phyloP scores from a whole-genome alignment of 2,329 filamentous ascomycete genomes.

The Pestalotiopsis sp. region DNA sequence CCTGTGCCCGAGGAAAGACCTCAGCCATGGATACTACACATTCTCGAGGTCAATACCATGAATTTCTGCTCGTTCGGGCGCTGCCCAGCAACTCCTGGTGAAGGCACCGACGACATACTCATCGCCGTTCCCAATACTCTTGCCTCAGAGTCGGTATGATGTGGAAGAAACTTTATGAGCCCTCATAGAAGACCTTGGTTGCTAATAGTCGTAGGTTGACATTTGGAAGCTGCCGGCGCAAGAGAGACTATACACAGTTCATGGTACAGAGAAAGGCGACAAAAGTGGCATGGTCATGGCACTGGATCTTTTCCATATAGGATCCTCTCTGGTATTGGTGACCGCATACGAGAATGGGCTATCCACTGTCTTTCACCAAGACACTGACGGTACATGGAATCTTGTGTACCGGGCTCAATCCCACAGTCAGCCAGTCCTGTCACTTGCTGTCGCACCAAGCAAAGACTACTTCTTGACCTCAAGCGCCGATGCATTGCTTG shows the following conservation, averaged over 20 bases:
- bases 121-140: conserved; percentile 82
- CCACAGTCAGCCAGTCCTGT: conserved; percentile 82
- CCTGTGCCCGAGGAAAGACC: conserved; percentile 48
- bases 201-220: conserved; percentile 59
- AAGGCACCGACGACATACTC: conserved; percentile 51
- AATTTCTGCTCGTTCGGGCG: conserved; percentile 90
- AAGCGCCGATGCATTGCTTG: conserved; percentile 77
- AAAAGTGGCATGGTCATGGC: conserved; percentile 89
- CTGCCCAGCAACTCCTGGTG: conserved; percentile 44
- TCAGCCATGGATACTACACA: conserved; percentile 83
- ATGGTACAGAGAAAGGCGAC: conserved; percentile 39
- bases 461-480: conserved; percentile 73
- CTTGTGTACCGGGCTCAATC: conserved; percentile 65
- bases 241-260: conserved; percentile 62
- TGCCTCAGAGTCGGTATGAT: conserved; percentile 68
- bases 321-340: conserved; percentile 60
- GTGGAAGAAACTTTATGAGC: not conserved
- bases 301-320: conserved; percentile 60
- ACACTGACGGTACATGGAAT: conserved; percentile 44
- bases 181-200: not conserved
- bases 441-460: conserved; percentile 59
- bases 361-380: conserved; percentile 65
- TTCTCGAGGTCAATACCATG: conserved; percentile 85
- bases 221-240: conserved; percentile 82
- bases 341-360: conserved; percentile 87